Evolutionary conservation across 176 grass and related monocot species (phyloP), one percentile per base, ranked within the genome.

Genomic region (Triticum aestivum): DNA sequence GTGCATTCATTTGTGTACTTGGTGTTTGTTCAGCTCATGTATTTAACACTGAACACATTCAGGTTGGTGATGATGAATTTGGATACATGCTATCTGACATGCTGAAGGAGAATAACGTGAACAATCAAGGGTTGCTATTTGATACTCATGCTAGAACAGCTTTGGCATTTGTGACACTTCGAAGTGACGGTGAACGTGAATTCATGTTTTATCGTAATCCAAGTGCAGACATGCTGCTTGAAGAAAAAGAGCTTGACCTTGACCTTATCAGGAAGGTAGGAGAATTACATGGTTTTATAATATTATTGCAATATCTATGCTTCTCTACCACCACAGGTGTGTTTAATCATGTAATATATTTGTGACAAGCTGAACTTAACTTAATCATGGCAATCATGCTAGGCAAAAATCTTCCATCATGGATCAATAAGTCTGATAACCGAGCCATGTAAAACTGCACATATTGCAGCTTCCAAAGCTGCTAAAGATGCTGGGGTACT

Each of bases 171-270:
- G 97, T 99, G 44, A 96, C 94, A 79, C 84, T 99, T 20, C 67
- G 85, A 89, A 99, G 82, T 83, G 94, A 99, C 23, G 94, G 94
- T 80, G 94, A 96, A 88, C 91, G 94, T 20, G 97, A 96, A 85
- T 99, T 99, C 88, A 99, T 99, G 97, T 99, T 99, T 89, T 99
- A 94, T 44, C 93, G 97, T 44, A 99, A 99, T 89, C 97, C 94
- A 83, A 99, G 97, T 91, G 97, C 97, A 72, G 97, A 99, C 85
- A 99, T 99, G 97, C 90, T 99, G 73, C 97, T 94, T 79, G 90
- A 96, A 92, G 90, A 92, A 85, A 81, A 91, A 65, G 97, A 99
- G 86, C 97, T 99, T 69, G 90, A 99, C 77, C 85, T 94, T 83
- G 88, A 99, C 68, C 79, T 99, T 73, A 94, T 96, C 71, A 94